phyloP scores from a whole-genome alignment of 2,329 filamentous ascomycete species.

The Cercospora janseana region DNA sequence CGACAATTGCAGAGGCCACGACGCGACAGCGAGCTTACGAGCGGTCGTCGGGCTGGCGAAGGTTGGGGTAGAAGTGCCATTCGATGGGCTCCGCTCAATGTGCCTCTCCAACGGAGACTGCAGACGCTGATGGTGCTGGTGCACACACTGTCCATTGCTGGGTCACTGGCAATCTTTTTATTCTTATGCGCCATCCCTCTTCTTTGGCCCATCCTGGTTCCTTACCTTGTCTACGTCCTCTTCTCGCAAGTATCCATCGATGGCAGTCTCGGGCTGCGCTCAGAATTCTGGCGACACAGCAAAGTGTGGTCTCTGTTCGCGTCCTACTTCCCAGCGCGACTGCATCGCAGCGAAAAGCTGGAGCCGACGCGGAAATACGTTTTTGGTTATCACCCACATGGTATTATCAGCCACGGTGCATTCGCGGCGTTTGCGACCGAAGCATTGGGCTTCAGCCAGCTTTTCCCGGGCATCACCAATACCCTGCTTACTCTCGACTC shows the following conservation, averaged over 20 bases:
- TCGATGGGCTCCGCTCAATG: constrained; percentile 81
- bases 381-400: constrained; percentile 95
- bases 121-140: constrained; percentile 51
- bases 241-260: constrained; percentile 75
- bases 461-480: constrained; percentile 95
- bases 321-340: constrained; percentile 82
- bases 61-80: constrained; percentile 58
- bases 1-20: constrained; percentile 20
- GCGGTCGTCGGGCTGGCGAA: constrained; percentile 53
- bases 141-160: constrained; percentile 51
- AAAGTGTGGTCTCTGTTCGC: constrained; percentile 86
- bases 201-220: constrained; percentile 75
- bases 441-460: constrained; percentile 76
- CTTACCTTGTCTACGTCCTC: constrained; percentile 81
- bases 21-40: constrained; percentile 45
- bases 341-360: constrained; percentile 81
- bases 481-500: constrained; percentile 89
- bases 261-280: constrained; percentile 72
- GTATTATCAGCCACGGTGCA: constrained; percentile 95
- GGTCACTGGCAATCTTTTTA: constrained; percentile 73
- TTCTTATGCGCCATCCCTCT: constrained; percentile 86
- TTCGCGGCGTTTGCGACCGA: constrained; percentile 90
- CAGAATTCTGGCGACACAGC: constrained; percentile 68
- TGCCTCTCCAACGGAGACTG: constrained; percentile 53
- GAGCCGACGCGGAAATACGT: constrained; percentile 87